Evolutionary conservation across 805 yeast genomes (phyloP).

Genomic region (Nakazawaea wyomingensis): DNA sequence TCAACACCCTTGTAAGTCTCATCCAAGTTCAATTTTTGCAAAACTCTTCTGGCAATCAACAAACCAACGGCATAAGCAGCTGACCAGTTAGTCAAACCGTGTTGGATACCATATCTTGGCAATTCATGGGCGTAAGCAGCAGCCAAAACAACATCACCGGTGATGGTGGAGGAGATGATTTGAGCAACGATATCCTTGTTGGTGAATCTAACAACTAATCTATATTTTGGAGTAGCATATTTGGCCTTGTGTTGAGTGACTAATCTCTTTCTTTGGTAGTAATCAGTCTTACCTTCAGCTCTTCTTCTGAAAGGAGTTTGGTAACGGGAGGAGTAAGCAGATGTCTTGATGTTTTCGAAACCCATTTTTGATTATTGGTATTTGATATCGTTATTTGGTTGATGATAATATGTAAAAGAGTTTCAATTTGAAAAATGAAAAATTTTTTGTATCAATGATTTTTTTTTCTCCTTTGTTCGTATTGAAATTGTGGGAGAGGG

Average conservation of each 20-base stretch:
- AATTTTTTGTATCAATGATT: too few species aligned
- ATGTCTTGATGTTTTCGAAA: slow-evolving; percentile 69
- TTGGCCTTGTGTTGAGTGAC: slow-evolving; percentile 99
- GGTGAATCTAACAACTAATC: slow-evolving; percentile 99
- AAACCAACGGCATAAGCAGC: slow-evolving; percentile 99
- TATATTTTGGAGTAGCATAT: slow-evolving; percentile 99
- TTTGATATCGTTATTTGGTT: not conserved
- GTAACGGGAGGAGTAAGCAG: slow-evolving; percentile 98
- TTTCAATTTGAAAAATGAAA: slow-evolving; percentile 3
- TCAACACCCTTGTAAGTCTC: slow-evolving; percentile 98
- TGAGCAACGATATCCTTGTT: slow-evolving; percentile 99
- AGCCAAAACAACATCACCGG: slow-evolving; percentile 93
- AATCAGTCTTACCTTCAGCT: slow-evolving; percentile 99
- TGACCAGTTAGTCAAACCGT: slow-evolving; percentile 99
- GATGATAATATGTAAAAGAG: too few species aligned
- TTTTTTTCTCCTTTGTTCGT: too few species aligned
- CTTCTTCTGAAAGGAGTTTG: slow-evolving; percentile 99
- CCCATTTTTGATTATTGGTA: slow-evolving; percentile 57
- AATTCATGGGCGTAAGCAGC: slow-evolving; percentile 99
- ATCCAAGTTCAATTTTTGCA: slow-evolving; percentile 95
- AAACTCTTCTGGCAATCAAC: slow-evolving; percentile 97
- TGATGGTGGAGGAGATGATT: slow-evolving; percentile 92
- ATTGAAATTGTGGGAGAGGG: too few species aligned
- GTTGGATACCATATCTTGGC: slow-evolving; percentile 94
- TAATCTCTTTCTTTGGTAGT: slow-evolving; percentile 99